phyloP scores from a whole-genome alignment of 805 yeast species.

The Saccharomycopsis sp. region DNA sequence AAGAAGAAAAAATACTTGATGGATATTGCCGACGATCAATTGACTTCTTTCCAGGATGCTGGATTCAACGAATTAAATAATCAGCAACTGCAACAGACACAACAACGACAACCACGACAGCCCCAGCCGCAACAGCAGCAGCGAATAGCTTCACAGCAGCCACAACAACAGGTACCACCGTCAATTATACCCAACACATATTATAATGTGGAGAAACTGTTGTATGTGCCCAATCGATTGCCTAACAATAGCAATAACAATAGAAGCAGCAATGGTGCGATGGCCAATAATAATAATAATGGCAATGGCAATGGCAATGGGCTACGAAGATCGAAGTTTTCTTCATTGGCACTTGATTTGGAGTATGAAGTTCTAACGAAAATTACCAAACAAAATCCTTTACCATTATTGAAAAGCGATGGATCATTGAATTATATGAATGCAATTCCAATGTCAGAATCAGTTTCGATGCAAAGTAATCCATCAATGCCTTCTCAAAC shows the following conservation, averaged over 20 bases:
- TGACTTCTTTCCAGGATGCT: neutral
- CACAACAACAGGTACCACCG: no score
- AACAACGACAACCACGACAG: slow-evolving; percentile 8
- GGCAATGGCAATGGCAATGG: no score
- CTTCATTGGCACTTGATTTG: slow-evolving; percentile 65
- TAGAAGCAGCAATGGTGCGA: no score
- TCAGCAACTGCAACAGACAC: neutral
- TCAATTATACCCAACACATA: no score
- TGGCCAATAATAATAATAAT: no score
- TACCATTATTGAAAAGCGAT: slow-evolving; percentile 3
- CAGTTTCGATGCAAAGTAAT: slow-evolving; percentile 1
- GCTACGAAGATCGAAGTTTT: slow-evolving; percentile 35
- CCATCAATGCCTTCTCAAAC: slow-evolving; percentile 1
- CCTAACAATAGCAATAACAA: no score
- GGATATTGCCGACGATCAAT: slow-evolving; percentile 41
- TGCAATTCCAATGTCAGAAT: slow-evolving; percentile 11
- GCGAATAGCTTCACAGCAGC: neutral
- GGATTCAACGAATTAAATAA: neutral
- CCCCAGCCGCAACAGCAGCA: slow-evolving; percentile 2
- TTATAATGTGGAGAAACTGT: no score
- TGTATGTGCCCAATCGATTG: no score
- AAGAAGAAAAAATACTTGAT: slow-evolving; percentile 75
- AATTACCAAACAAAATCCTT: slow-evolving; percentile 42
- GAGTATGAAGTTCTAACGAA: slow-evolving; percentile 66
- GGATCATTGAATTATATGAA: slow-evolving; percentile 6